Percentiles rank a stretch among this genome's conserved stretches.
These are phyloP conservation scores for Aspergillus persii DNA, from an alignment of 2,329 filamentous ascomycete species.

Conservation along the genomic window DNA sequence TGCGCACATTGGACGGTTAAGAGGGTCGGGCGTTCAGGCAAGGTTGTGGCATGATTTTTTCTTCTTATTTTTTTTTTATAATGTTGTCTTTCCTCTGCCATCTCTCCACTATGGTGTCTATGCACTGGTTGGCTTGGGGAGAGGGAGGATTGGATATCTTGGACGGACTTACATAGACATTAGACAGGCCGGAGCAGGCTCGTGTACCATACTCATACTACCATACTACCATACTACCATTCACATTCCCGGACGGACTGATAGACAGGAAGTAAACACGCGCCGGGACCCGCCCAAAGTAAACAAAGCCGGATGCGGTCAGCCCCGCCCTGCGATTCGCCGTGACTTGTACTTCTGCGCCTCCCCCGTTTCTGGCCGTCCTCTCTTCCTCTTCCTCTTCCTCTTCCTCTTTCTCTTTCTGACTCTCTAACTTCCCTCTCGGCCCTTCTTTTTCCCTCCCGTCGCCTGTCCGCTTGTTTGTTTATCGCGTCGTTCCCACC, in stretches of 20 bases:
- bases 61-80: conserved; percentile 11
- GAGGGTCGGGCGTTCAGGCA: conserved; percentile 20
- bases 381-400: conserved; percentile 11
- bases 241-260: not conserved
- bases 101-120: not conserved
- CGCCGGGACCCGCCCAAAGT: conserved; percentile 9
- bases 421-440: conserved; percentile 9
- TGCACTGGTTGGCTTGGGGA: conserved; percentile 1
- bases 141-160: not conserved
- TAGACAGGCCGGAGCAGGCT: not conserved
- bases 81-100: not conserved
- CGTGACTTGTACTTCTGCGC: not conserved
- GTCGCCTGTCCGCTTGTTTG: not conserved
- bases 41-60: conserved; percentile 14
- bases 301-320: conserved; percentile 22
- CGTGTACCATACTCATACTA: not conserved
- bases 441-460: not conserved
- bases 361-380: not conserved
- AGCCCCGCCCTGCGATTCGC: conserved; percentile 12
- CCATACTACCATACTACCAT: no score
- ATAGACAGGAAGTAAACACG: conserved; percentile 4
- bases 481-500: not conserved
- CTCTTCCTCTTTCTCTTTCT: conserved; percentile 15
- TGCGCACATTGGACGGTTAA: conserved; percentile 19
- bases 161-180: conserved; percentile 8